A percentile compares a stretch with the other conserved stretches of the same genome.
phyloP scores from a whole-genome alignment of 306 rosid genomes.

The Vigna trinervia region DNA sequence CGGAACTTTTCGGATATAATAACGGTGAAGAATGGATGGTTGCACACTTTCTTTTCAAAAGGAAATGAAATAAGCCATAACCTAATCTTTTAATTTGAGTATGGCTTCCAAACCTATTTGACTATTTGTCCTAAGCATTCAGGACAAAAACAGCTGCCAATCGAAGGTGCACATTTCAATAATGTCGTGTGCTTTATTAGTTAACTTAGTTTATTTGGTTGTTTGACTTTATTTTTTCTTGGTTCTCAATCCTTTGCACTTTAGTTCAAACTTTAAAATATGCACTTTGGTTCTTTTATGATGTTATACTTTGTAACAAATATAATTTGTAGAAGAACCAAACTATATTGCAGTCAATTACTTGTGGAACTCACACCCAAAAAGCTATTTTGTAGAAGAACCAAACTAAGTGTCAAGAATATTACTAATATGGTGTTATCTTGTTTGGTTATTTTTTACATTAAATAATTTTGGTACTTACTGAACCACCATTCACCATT shows the following conservation, averaged over 20 bases:
- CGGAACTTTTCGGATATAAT: conserved; percentile 87
- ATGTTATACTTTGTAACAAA: not conserved
- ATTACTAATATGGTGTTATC: too few species aligned
- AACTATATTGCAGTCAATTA: too few species aligned
- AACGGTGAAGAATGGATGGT: conserved; percentile 98
- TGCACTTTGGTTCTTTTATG: not conserved
- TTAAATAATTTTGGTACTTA: too few species aligned
- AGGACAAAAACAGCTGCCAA: not conserved
- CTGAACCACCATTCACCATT: too few species aligned
- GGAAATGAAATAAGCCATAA: conserved; percentile 53
- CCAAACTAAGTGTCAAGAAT: too few species aligned
- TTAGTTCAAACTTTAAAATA: not conserved
- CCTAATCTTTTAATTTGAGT: conserved; percentile 2
- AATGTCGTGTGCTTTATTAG: not conserved
- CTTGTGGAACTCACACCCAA: too few species aligned
- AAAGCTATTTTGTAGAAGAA: too few species aligned
- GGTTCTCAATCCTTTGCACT: not conserved
- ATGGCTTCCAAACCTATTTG: not conserved
- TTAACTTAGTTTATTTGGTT: not conserved
- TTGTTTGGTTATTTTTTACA: too few species aligned
- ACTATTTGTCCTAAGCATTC: not conserved
- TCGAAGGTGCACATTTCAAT: not conserved
- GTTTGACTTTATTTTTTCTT: too few species aligned
- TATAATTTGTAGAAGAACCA: too few species aligned
- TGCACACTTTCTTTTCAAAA: conserved; percentile 74